Evolutionary conservation across 768 basidiomycete species (phyloP), one percentile per base, ranked within the genome.

Genomic region (Mycena polygramma): DNA sequence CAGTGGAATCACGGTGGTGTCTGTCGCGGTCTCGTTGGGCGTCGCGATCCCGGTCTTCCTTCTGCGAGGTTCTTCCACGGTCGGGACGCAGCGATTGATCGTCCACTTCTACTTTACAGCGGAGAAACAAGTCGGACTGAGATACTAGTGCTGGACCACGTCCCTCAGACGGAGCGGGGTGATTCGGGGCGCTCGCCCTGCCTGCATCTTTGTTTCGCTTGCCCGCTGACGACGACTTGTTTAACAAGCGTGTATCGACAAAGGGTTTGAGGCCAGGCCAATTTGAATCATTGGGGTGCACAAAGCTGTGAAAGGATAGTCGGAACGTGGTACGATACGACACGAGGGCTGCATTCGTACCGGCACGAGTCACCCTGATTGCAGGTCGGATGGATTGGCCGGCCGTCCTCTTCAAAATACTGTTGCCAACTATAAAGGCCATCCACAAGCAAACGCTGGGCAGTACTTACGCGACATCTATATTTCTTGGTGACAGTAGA

Each of bases 341-440:
- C 11, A 10, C 13, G 20, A 26, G 35, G 1, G 19, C 6, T 26
- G 20, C 7, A 17, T 19, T 37, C 54, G 7, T 72, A 87, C 88
- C 88, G 86, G 77, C 88, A 89, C 45, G 76, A 80, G 51, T 79
- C 79, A 36, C 88, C 88, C 70, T 88, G 83, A 43, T 75, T 81
- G 70, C 88, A 89, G 36, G 77, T 78, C 10, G 85, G 84, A 64
- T 80, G 80, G 57, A 86, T 76, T 4, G 83, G 77, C 26, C 76
- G 77, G 17, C 88, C 88, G 49, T 77, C 74, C 61, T 80, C 80
- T 68, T 87, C 85, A 59, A 85, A 89, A 75, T 89, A 82, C 88
- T 89, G 74, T 43, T 6, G 20, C 57, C 46, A 20, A 7, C 53
- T 22, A 24, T 46, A 57, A 35, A 52, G 10, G 54, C 39, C 19